Evolutionary conservation across 495 filamentous ascomycete genomes (phyloP).

Genomic region (Xylaria cubensis): DNA sequence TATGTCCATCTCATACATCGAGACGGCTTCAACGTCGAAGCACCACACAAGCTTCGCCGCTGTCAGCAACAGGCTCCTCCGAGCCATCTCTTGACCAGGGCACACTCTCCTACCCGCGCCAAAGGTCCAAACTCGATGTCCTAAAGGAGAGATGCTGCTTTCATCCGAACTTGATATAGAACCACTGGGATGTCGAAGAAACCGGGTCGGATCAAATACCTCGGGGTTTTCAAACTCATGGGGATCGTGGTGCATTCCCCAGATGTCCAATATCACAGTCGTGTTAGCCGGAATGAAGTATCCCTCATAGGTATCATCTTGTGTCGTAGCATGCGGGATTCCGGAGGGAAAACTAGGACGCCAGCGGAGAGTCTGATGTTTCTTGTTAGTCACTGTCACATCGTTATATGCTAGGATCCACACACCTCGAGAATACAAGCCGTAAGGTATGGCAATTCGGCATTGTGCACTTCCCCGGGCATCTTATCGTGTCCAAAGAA

Average conservation of each 20-base stretch:
- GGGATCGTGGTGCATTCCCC: conserved; percentile 42
- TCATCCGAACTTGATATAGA: conserved; percentile 4
- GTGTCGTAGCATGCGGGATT: conserved; percentile 38
- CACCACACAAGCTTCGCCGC: conserved; percentile 29
- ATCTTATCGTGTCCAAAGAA: conserved; percentile 41
- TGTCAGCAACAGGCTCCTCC: conserved; percentile 44
- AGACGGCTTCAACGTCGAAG: conserved; percentile 26
- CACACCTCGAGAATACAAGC: conserved; percentile 22
- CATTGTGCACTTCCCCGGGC: conserved; percentile 32
- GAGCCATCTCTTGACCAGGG: conserved; percentile 23
- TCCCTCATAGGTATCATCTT: conserved; percentile 45
- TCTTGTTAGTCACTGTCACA: neutral
- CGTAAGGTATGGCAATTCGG: conserved; percentile 23
- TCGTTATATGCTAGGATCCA: neutral
- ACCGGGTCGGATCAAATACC: conserved; percentile 43
- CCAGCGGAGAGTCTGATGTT: conserved; percentile 42
- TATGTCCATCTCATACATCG: conserved; percentile 20
- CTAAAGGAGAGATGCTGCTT: neutral
- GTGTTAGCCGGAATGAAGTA: conserved; percentile 45
- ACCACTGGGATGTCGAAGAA: conserved; percentile 25
- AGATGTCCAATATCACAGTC: conserved; percentile 36
- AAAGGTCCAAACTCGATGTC: conserved; percentile 23
- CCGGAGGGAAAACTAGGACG: conserved; percentile 38
- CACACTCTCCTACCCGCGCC: conserved; percentile 29
- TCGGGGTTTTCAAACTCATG: conserved; percentile 40